phyloP scores from a whole-genome alignment of 345 rosid species.

The Durio zibethinus region DNA sequence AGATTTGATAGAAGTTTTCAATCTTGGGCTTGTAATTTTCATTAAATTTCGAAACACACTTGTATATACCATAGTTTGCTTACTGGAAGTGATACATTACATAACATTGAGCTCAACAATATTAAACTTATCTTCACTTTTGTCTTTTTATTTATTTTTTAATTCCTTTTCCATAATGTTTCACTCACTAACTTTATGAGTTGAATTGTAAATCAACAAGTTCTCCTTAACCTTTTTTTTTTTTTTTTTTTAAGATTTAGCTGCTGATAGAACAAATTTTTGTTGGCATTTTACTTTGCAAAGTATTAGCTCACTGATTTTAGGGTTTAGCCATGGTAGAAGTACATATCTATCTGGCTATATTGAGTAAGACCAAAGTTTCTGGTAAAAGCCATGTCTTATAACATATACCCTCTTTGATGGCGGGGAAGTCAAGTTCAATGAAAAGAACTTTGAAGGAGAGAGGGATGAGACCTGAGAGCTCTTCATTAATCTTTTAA shows the following conservation, averaged over 20 bases:
- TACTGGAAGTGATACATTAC: neutral
- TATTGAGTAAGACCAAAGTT: too few species aligned
- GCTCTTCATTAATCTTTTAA: too few species aligned
- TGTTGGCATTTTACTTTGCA: neutral
- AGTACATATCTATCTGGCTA: neutral
- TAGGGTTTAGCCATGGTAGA: neutral
- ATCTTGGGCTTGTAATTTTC: neutral
- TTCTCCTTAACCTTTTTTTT: neutral
- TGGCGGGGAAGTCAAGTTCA: too few species aligned
- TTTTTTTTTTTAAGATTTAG: neutral
- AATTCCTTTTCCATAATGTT: neutral
- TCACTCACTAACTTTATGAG: neutral
- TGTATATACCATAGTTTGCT: constrained; percentile 11
- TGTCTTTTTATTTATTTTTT: too few species aligned
- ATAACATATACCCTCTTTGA: too few species aligned
- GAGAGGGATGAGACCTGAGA: too few species aligned
- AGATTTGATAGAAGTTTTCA: neutral
- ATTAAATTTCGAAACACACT: neutral
- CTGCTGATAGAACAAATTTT: neutral
- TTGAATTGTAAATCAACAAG: neutral
- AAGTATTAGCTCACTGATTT: neutral
- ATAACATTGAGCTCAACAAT: neutral
- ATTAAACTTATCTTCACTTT: neutral
- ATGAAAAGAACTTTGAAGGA: too few species aligned
- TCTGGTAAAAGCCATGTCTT: neutral